phyloP scores from a whole-genome alignment of 768 basidiomycete species.

The Lentinula edodes region DNA sequence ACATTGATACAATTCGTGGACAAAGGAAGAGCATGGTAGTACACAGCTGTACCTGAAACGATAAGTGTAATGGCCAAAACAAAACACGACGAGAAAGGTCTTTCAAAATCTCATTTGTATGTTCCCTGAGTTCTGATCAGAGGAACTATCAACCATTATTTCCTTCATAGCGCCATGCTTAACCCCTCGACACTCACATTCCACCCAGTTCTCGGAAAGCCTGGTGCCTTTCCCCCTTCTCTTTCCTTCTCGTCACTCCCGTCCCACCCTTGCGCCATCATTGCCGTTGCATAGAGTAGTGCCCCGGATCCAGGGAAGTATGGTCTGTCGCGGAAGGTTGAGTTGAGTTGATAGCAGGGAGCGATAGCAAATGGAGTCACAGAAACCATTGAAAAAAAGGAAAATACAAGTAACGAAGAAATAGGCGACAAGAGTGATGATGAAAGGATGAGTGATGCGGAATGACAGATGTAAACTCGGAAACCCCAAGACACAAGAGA shows the following conservation, averaged over 20 bases:
- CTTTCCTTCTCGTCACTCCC: slow-evolving; percentile 20
- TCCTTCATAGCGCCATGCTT: slow-evolving; percentile 24
- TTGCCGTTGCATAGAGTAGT: slow-evolving; percentile 45
- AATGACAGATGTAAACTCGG: background rate
- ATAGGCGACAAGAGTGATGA: slow-evolving; percentile 27
- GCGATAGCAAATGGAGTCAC: too few species aligned
- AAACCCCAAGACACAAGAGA: background rate
- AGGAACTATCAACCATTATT: too few species aligned
- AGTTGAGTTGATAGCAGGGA: too few species aligned
- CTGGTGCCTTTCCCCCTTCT: slow-evolving; percentile 24
- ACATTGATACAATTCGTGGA: too few species aligned
- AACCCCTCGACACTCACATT: slow-evolving; percentile 29
- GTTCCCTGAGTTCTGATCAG: too few species aligned
- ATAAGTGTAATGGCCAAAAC: too few species aligned
- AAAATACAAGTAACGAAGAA: too few species aligned
- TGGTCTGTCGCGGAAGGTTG: slow-evolving; percentile 24
- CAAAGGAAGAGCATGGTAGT: too few species aligned
- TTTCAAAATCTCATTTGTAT: too few species aligned
- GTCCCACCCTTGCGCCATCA: slow-evolving; percentile 61
- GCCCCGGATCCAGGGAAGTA: slow-evolving; percentile 55
- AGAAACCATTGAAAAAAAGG: too few species aligned
- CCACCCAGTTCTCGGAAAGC: slow-evolving; percentile 36
- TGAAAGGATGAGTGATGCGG: background rate
- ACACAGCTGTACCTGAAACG: too few species aligned
- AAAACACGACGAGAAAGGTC: too few species aligned